Base-by-base conservation (phyloP, 257 asterid genomes). In the Nicotiana attenuata region DNA sequence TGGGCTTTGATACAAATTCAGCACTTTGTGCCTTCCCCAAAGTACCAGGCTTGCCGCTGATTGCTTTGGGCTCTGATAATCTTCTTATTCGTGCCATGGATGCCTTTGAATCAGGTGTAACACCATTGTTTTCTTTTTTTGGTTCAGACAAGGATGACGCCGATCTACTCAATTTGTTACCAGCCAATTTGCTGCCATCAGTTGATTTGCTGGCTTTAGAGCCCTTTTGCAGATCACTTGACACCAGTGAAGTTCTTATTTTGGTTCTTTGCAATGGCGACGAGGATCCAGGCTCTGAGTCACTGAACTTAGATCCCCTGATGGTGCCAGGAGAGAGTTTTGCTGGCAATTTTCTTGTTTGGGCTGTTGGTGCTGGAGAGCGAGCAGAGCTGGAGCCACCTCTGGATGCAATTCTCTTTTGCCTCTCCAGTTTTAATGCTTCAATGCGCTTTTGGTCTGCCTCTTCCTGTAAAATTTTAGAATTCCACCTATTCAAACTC, bases 241-340 rank as follows among this genome's bases (percentile, higher is more conserved):
- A 81, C 85, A 85, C 89, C 67, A 88, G 81, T 57, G 97, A 82
- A 81, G 88, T 86, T 88, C 96, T 88, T 86, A 92, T 79, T 89
- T 93, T 93, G 83, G 98, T 91, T 87, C 98, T 94, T 87, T 94
- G 98, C 89, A 92, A 87, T 66, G 98, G 98, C 66, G 97, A 94
- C 38, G 92, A 92, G 76, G 96, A 88, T 53, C 97, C 98, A 38
- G 96, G 96, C 85, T 92, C 98, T 33, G 93, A 87, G 89, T 94
- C 98, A 85, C 95, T 90, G 87, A 94, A 94, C 90, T 92, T 94
- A 3, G 98, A 91, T 86, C 97, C 97, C 87, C 88, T 89, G 80
- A 83, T 83, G 88, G 93, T 81, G 78, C 91, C 83, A 8, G 94
- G 88, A 84, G 96, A 93, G 81, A 87, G 88, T 87, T 92, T 94